Evolutionary conservation across 345 rosid genomes (phyloP).

Genomic region (Luvunga scandens): DNA sequence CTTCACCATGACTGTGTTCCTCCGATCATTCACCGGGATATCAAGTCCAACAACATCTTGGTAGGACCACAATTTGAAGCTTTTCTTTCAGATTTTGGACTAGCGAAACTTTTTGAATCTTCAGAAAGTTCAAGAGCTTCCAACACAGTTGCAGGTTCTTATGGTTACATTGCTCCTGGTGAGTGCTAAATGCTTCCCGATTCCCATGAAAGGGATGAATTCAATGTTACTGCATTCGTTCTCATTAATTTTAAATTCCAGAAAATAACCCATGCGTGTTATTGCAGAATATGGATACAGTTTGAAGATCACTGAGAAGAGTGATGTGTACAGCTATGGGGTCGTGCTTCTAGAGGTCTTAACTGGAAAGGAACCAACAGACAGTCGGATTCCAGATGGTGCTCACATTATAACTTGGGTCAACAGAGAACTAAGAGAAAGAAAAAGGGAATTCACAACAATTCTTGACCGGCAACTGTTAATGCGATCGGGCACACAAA

Average conservation of each 20-base stretch:
- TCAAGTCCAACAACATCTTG: slow-evolving; percentile 73
- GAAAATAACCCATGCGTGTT: neutral
- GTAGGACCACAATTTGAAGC: slow-evolving; percentile 67
- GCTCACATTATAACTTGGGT: slow-evolving; percentile 65
- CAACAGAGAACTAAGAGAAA: slow-evolving; percentile 43
- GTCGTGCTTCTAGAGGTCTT: slow-evolving; percentile 61
- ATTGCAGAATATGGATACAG: slow-evolving; percentile 70
- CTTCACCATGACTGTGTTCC: slow-evolving; percentile 77
- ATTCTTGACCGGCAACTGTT: slow-evolving; percentile 54
- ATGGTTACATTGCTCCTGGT: slow-evolving; percentile 85
- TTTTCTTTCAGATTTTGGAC: slow-evolving; percentile 68
- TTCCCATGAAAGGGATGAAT: neutral
- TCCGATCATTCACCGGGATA: slow-evolving; percentile 68
- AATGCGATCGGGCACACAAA: slow-evolving; percentile 48
- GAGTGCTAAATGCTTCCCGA: slow-evolving; percentile 19
- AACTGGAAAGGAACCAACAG: slow-evolving; percentile 58
- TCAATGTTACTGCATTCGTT: neutral
- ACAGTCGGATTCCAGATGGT: slow-evolving; percentile 46
- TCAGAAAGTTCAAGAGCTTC: slow-evolving; percentile 45
- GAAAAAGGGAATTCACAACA: slow-evolving; percentile 43
- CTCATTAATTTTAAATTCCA: neutral
- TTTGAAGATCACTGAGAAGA: slow-evolving; percentile 63
- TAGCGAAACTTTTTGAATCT: slow-evolving; percentile 57
- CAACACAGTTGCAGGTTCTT: slow-evolving; percentile 62
- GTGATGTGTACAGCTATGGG: slow-evolving; percentile 76